These are phyloP conservation scores for Candida chilensis DNA, from an alignment of 805 yeast species.

Conservation along the genomic window DNA sequence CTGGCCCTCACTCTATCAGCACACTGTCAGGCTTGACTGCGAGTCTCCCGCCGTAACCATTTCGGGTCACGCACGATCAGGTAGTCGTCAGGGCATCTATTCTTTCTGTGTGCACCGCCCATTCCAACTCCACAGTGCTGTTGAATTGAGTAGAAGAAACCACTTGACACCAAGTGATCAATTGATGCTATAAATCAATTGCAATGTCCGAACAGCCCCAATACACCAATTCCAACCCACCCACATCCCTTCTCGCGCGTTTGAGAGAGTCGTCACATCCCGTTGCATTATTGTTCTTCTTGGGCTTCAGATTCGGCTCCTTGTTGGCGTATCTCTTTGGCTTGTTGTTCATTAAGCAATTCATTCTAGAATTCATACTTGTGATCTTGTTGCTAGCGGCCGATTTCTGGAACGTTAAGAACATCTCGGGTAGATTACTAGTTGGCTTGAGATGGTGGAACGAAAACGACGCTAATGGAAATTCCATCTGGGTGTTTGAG, in stretches of 20 bases:
- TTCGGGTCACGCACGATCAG: too few species aligned
- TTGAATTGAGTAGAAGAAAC: too few species aligned
- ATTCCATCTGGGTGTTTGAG: slow-evolving; percentile 81
- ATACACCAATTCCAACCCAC: not conserved
- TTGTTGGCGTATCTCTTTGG: slow-evolving; percentile 65
- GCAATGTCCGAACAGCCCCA: too few species aligned
- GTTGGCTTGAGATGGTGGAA: slow-evolving; percentile 99
- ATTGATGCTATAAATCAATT: too few species aligned
- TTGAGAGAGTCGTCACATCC: slow-evolving; percentile 75
- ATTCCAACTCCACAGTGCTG: too few species aligned
- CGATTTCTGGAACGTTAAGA: slow-evolving; percentile 92
- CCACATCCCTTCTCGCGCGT: slow-evolving; percentile 14
- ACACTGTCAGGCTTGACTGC: too few species aligned
- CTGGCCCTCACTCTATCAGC: too few species aligned
- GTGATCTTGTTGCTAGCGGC: slow-evolving; percentile 72
- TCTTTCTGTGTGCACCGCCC: too few species aligned
- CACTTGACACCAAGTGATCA: too few species aligned
- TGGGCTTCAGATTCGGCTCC: slow-evolving; percentile 56
- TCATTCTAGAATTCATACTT: slow-evolving; percentile 69
- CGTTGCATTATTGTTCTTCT: slow-evolving; percentile 57
- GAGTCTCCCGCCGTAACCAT: too few species aligned
- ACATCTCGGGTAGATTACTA: slow-evolving; percentile 79
- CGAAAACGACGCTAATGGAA: slow-evolving; percentile 58
- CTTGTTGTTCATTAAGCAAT: slow-evolving; percentile 51
- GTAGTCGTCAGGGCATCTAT: too few species aligned